phyloP scores from a whole-genome alignment of 148 eudicot genomes.

The Chenopodium quinoa region DNA sequence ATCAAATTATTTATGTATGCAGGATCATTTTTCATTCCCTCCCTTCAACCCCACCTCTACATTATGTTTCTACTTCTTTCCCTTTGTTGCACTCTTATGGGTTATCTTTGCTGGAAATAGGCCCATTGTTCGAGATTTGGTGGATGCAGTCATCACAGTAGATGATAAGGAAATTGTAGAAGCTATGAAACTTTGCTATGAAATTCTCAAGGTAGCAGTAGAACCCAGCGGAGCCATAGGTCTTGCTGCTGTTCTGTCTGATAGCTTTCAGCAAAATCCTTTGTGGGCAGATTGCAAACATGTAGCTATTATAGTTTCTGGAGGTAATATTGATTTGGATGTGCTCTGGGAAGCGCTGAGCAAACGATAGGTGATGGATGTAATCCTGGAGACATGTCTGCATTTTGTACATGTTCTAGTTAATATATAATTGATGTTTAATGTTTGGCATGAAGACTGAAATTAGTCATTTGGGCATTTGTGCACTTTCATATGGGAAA shows the following conservation, averaged over 20 bases:
- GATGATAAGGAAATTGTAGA: slow-evolving; percentile 77
- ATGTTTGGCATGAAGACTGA: too few species aligned
- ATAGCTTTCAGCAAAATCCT: slow-evolving; percentile 58
- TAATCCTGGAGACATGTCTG: neutral
- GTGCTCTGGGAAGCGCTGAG: slow-evolving; percentile 70
- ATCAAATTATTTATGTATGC: neutral
- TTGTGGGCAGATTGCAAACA: slow-evolving; percentile 57
- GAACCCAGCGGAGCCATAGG: slow-evolving; percentile 98
- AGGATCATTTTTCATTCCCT: neutral
- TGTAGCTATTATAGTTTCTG: slow-evolving; percentile 76
- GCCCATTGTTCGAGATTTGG: slow-evolving; percentile 90
- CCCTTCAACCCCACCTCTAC: neutral
- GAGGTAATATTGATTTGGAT: slow-evolving; percentile 87
- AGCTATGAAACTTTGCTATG: slow-evolving; percentile 82
- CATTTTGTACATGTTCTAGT: neutral
- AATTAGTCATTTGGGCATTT: too few species aligned
- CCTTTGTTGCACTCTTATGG: neutral
- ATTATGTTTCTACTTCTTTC: neutral
- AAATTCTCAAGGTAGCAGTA: slow-evolving; percentile 83
- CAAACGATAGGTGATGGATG: slow-evolving; percentile 19
- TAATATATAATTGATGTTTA: neutral
- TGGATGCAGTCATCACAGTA: slow-evolving; percentile 72
- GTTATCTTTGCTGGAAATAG: slow-evolving; percentile 32
- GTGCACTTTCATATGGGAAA: too few species aligned
- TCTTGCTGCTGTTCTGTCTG: slow-evolving; percentile 79